A percentile compares a stretch with the other conserved stretches of the same genome.
These are phyloP conservation scores for Theobroma cacao DNA, from an alignment of 345 rosid genomes.

Conservation along the genomic window DNA sequence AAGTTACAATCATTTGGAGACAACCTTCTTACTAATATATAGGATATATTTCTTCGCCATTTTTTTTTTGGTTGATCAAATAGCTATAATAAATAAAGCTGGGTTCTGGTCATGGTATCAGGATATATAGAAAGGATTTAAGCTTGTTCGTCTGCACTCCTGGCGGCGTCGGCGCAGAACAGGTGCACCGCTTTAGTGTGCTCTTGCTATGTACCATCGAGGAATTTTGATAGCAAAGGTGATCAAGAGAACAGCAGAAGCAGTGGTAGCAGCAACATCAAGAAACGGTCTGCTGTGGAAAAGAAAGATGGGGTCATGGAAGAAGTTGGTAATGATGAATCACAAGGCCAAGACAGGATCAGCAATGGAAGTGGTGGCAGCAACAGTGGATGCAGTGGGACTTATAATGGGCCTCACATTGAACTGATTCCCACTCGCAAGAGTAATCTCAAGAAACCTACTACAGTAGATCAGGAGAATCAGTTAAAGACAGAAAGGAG, in stretches of 20 bases:
- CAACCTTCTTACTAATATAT: background rate
- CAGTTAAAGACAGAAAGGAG: conserved; percentile 39
- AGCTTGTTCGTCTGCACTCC: conserved; percentile 33
- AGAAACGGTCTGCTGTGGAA: conserved; percentile 28
- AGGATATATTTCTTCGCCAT: conserved; percentile 6
- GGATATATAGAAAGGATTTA: background rate
- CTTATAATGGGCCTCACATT: conserved; percentile 26
- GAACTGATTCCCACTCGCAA: conserved; percentile 36
- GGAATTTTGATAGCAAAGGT: conserved; percentile 21
- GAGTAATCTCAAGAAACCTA: conserved; percentile 56
- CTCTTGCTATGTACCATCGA: conserved; percentile 66
- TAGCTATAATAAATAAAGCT: background rate
- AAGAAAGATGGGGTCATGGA: conserved; percentile 36
- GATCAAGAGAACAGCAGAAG: conserved; percentile 24
- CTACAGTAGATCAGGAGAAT: conserved; percentile 10
- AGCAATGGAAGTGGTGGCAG: conserved; percentile 18
- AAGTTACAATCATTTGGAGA: conserved; percentile 14
- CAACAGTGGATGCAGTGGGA: conserved; percentile 4
- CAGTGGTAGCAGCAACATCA: conserved; percentile 10
- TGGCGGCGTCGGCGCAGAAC: conserved; percentile 66
- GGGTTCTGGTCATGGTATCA: background rate
- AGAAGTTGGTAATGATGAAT: conserved; percentile 17
- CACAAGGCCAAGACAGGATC: conserved; percentile 18
- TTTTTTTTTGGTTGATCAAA: conserved; percentile 9
- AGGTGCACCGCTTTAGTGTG: conserved; percentile 66